Conservation (phyloP, 164 flowering plant species). For the Stephania japonica region DNA sequence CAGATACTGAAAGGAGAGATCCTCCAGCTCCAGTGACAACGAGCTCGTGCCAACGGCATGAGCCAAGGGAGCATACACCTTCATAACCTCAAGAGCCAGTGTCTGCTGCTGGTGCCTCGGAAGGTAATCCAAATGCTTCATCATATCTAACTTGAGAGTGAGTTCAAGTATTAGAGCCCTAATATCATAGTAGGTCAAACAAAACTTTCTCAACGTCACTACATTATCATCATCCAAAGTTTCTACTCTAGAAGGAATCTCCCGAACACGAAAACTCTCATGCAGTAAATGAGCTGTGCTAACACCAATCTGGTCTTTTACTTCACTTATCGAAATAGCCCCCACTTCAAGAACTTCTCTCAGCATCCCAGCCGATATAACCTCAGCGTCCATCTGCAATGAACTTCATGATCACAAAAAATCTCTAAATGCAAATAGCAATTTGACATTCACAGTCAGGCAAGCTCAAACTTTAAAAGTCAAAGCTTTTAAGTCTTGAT, state of each 20-base stretch:
- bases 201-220: conserved; percentile 65
- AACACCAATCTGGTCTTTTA: conserved; percentile 51
- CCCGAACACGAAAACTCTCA: conserved; percentile 63
- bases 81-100: conserved; percentile 69
- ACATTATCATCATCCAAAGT: conserved; percentile 62
- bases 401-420: conserved; percentile 5
- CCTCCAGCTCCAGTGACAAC: conserved; percentile 73
- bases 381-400: conserved; percentile 91
- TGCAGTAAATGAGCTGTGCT: conserved; percentile 71
- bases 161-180: conserved; percentile 75
- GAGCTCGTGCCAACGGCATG: conserved; percentile 62
- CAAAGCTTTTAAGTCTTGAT: too few species aligned
- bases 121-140: conserved; percentile 70
- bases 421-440: too few species aligned
- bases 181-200: conserved; percentile 71
- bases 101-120: conserved; percentile 74
- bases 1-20: conserved; percentile 68
- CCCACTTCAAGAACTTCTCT: conserved; percentile 60
- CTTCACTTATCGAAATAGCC: conserved; percentile 39
- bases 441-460: too few species aligned
- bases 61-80: conserved; percentile 76
- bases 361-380: conserved; percentile 75
- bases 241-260: conserved; percentile 49
- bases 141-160: conserved; percentile 64
- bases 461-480: too few species aligned